These are phyloP conservation scores for Pseudogymnoascus sp. DNA, from an alignment of 2,329 filamentous ascomycete genomes.

Conservation along the genomic window DNA sequence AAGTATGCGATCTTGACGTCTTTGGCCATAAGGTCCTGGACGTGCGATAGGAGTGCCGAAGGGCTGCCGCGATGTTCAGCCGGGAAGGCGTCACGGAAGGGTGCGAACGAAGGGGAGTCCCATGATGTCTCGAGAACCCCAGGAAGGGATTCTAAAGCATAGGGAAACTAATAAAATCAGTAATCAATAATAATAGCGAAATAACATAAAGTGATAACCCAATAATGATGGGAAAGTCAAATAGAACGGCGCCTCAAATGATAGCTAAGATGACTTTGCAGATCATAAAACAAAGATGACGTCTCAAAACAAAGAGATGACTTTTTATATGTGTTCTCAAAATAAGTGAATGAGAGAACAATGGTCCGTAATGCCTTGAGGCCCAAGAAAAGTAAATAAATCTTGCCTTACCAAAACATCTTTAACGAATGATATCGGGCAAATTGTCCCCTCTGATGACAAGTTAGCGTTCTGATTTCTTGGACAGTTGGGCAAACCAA, in stretches of 20 bases:
- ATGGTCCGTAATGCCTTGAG: slow-evolving; percentile 12
- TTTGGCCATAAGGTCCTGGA: slow-evolving; percentile 58
- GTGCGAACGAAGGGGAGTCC: slow-evolving; percentile 53
- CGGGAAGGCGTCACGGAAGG: slow-evolving; percentile 65
- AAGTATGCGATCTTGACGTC: slow-evolving; percentile 71
- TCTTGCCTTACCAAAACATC: slow-evolving; percentile 61
- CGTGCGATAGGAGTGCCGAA: slow-evolving; percentile 54
- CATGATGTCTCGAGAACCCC: slow-evolving; percentile 56
- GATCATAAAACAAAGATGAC: neutral
- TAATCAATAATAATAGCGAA: neutral
- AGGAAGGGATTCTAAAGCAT: slow-evolving; percentile 60
- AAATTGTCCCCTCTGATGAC: slow-evolving; percentile 65
- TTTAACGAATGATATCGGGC: slow-evolving; percentile 77
- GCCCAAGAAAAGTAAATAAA: slow-evolving; percentile 16
- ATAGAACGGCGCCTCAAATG: neutral
- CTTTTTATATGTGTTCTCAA: neutral
- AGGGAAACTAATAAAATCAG: slow-evolving; percentile 55
- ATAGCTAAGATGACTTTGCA: neutral
- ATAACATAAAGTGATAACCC: neutral
- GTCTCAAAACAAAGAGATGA: neutral
- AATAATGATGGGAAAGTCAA: neutral
- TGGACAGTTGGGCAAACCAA: neutral
- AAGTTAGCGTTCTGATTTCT: neutral
- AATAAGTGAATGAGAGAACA: neutral
- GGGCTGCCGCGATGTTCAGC: slow-evolving; percentile 50